phyloP scores from a whole-genome alignment of 2,329 filamentous ascomycete genomes.

The Ophiostoma australiae region DNA sequence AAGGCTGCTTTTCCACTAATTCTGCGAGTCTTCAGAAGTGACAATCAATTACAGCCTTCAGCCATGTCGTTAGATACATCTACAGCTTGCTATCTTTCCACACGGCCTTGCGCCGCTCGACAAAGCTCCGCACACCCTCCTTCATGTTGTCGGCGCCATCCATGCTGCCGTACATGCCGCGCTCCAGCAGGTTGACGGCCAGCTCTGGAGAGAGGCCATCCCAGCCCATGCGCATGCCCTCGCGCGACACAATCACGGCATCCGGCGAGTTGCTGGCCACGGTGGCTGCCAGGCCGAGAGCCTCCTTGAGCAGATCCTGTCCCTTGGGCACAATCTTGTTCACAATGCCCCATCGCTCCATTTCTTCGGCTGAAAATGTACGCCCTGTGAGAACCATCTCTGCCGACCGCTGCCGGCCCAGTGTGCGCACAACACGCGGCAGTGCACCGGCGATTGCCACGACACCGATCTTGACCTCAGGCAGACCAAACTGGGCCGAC shows the following conservation, averaged over 20 bases:
- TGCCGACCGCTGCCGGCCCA: constrained; percentile 64
- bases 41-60: neutral
- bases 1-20: neutral
- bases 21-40: neutral
- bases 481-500: constrained; percentile 59
- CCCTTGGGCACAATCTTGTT: constrained; percentile 46
- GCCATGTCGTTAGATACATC: constrained; percentile 18
- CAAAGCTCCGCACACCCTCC: constrained; percentile 70
- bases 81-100: constrained; percentile 63
- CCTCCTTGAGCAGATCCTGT: constrained; percentile 49
- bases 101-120: constrained; percentile 64
- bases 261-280: constrained; percentile 68
- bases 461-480: constrained; percentile 67
- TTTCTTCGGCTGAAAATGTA: constrained; percentile 54
- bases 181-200: constrained; percentile 53
- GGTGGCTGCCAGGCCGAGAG: constrained; percentile 55
- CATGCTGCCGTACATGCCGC: constrained; percentile 56
- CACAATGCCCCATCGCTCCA: constrained; percentile 63
- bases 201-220: constrained; percentile 61
- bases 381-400: constrained; percentile 66
- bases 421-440: constrained; percentile 58
- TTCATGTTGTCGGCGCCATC: constrained; percentile 66
- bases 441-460: constrained; percentile 66
- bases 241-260: constrained; percentile 66
- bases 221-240: constrained; percentile 68